These are phyloP conservation scores for Saccharomycopsis sp. DNA, from an alignment of 805 yeast species.

Conservation along the genomic window DNA sequence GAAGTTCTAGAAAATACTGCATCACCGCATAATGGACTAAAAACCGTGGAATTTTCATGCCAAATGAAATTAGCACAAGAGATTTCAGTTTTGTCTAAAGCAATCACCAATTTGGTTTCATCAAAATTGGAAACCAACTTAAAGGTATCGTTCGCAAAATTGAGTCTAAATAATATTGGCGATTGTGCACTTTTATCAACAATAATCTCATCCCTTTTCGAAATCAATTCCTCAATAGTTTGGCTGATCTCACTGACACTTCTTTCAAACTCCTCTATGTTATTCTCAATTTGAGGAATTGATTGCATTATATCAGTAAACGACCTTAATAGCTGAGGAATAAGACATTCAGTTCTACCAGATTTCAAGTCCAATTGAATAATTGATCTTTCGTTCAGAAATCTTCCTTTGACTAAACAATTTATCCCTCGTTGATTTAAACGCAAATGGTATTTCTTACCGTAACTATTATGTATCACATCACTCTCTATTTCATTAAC, in stretches of 20 bases:
- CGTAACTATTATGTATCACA: slow-evolving; percentile 18
- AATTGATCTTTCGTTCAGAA: not conserved
- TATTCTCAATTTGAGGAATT: slow-evolving; percentile 3
- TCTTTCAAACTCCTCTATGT: slow-evolving; percentile 5
- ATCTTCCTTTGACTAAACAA: not conserved
- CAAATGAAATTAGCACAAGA: slow-evolving; percentile 2
- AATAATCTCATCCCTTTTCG: not conserved
- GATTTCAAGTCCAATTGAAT: slow-evolving; percentile 5
- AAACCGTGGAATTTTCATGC: not conserved
- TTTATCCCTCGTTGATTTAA: slow-evolving; percentile 3
- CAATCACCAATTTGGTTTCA: slow-evolving; percentile 2
- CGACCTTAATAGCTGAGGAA: slow-evolving; percentile 13
- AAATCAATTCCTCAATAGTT: not conserved
- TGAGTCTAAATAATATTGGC: slow-evolving; percentile 4
- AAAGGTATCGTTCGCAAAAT: slow-evolving; percentile 1
- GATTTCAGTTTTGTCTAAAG: not conserved
- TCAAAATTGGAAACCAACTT: slow-evolving; percentile 1
- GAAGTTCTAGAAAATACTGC: slow-evolving; percentile 3
- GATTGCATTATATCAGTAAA: slow-evolving; percentile 12
- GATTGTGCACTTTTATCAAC: not conserved
- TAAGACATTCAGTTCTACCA: slow-evolving; percentile 1
- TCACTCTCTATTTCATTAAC: slow-evolving; percentile 1
- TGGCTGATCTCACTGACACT: not conserved
- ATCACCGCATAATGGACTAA: slow-evolving; percentile 3
- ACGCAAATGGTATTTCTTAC: slow-evolving; percentile 13